Base-by-base conservation (phyloP, 163 green algal genomes). In the Chlamydomonas reinhardtii region DNA sequence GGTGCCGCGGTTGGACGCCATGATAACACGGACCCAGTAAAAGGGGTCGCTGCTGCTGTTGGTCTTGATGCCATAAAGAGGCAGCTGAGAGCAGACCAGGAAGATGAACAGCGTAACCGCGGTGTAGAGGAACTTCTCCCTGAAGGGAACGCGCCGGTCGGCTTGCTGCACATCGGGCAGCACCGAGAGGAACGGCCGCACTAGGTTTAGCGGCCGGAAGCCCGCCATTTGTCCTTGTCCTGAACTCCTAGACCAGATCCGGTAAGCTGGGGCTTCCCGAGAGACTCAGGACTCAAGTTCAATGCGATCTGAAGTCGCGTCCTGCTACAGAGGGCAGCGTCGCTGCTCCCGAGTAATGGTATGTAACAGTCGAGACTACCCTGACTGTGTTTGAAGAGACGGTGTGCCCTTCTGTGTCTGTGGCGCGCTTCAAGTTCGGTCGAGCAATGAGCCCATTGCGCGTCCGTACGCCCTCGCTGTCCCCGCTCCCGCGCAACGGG, bases 11-110 rank as follows among this genome's bases (percentile, higher is more conserved):
- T 98, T 99, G 64, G 95, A 98, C 15, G 98, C 98, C 95, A 99
- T 98, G 91, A 99, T 99, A 15, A 99, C 96, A 73, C 98, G 96
- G 24, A 97, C 96, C 98, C 98, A 99, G 90, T 99, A 99, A 89
- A 99, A 98, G 25, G 98, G 98, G 90, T 99, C 98, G 11, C 95
- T 95, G 68, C 96, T 95, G 31, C 89, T 92, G 86, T 96, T 96
- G 54, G 95, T 96, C 83, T 99, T 96, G 87, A 99, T 99, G 82
- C 98, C 98, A 94, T 99, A 99, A 5, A 99, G 95, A 22, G 98
- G 98, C 69, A 99, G 95, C 91, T 99, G 98, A 24, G 94, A 98
- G 93, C 98, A 99, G 0, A 99, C 98, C 52, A 99, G 94, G 91
- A 99, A 99, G 85, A 99, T 98, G 76, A 99, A 99, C 39, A 99